These are phyloP conservation scores for Colletotrichum lindemuthianum DNA, from an alignment of 2,329 filamentous ascomycete genomes.

Conservation along the genomic window DNA sequence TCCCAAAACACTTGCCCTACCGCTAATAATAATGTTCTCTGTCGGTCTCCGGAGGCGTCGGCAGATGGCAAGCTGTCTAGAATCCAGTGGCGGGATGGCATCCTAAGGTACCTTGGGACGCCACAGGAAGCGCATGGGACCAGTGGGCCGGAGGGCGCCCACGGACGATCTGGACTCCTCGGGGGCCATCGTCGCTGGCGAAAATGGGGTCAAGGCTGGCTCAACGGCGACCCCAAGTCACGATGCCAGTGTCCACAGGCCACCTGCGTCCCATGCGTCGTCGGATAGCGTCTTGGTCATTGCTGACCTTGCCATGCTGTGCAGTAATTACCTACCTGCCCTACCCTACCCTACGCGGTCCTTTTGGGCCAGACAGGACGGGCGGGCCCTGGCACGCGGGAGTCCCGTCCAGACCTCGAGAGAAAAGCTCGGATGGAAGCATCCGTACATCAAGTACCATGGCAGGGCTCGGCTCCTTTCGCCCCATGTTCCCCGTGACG, in stretches of 20 bases:
- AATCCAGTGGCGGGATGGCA: conserved; percentile 19
- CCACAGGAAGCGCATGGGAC: conserved; percentile 10
- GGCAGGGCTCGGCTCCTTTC: conserved; percentile 10
- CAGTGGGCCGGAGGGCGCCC: conserved; percentile 1
- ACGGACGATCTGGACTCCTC: conserved; percentile 14
- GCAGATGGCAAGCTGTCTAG: conserved; percentile 22
- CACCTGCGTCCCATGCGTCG: background rate
- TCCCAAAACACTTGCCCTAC: background rate
- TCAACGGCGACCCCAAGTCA: background rate
- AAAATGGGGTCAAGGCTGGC: too few species aligned
- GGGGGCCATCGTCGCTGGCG: too few species aligned
- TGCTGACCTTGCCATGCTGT: too few species aligned
- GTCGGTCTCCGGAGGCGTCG: conserved; percentile 19
- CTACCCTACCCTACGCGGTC: too few species aligned
- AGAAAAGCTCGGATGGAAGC: conserved; percentile 22
- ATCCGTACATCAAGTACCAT: background rate
- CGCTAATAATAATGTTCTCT: conserved; percentile 1
- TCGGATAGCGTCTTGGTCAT: too few species aligned
- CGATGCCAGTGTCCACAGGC: conserved; percentile 5
- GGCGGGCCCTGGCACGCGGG: conserved; percentile 23
- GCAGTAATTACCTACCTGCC: too few species aligned
- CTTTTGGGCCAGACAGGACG: conserved; percentile 9
- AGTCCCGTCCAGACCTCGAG: conserved; percentile 28
- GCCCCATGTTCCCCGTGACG: conserved; percentile 18
- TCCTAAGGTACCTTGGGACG: conserved; percentile 16